Percentiles rank a stretch among this genome's conserved stretches.
Conservation (phyloP, 2,329 filamentous ascomycete species). For the Stagonosporopsis tanaceti region DNA sequence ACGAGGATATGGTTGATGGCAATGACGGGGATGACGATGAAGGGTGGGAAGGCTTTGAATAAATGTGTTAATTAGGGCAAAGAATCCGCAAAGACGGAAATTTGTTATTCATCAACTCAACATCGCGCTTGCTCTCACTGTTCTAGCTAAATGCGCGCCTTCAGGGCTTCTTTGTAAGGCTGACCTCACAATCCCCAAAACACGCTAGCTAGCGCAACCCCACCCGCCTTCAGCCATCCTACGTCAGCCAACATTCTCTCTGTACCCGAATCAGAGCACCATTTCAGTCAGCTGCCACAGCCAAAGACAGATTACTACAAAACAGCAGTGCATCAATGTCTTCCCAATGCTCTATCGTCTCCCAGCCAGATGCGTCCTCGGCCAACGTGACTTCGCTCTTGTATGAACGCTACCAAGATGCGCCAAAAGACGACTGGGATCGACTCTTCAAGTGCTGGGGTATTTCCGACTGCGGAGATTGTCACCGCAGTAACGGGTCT, state of each 20-base stretch:
- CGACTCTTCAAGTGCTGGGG: slow-evolving; percentile 47
- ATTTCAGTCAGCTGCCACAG: background rate
- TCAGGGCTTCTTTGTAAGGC: background rate
- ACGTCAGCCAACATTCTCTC: slow-evolving; percentile 14
- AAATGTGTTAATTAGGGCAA: slow-evolving; percentile 1
- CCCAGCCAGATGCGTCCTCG: slow-evolving; percentile 10
- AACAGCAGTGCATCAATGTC: slow-evolving; percentile 2
- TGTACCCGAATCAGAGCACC: slow-evolving; percentile 8
- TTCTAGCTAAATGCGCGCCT: background rate
- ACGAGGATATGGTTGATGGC: slow-evolving; percentile 47
- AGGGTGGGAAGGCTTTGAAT: slow-evolving; percentile 64
- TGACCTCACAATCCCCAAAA: slow-evolving; percentile 5
- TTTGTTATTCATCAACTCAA: background rate
- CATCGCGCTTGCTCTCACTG: too few species aligned
- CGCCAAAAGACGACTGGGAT: slow-evolving; percentile 42
- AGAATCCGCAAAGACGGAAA: slow-evolving; percentile 1
- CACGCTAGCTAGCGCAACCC: slow-evolving; percentile 20
- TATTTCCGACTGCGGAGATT: slow-evolving; percentile 47
- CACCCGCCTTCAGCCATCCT: slow-evolving; percentile 11
- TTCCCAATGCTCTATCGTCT: slow-evolving; percentile 25
- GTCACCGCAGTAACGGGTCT: slow-evolving; percentile 42
- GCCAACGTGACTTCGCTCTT: slow-evolving; percentile 37
- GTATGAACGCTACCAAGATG: slow-evolving; percentile 35
- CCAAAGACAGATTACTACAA: background rate
- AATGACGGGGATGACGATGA: slow-evolving; percentile 49